Percentiles rank a stretch among this genome's conserved stretches.
Conservation (phyloP, 495 filamentous ascomycete genomes). For the Aspergillus sclerotiicarbonarius region DNA sequence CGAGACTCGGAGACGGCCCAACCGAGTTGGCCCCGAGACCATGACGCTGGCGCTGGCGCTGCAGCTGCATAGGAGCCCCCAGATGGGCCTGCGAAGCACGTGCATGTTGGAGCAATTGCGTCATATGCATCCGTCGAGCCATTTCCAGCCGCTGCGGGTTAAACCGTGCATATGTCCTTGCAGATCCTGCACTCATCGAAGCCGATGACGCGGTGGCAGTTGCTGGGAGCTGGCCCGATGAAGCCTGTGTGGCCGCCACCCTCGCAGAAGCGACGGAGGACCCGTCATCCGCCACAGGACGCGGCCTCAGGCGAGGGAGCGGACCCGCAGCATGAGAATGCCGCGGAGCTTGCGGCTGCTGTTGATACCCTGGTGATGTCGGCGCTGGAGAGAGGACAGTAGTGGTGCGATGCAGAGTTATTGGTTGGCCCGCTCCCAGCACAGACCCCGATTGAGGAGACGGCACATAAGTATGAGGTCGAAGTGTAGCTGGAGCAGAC, state of each 20-base stretch:
- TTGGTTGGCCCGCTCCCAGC: not conserved
- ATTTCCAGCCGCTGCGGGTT: not conserved
- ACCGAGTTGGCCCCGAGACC: not conserved
- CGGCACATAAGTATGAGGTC: not conserved
- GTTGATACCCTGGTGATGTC: no score
- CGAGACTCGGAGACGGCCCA: constrained; percentile 9
- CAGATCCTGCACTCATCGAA: not conserved
- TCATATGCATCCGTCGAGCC: not conserved
- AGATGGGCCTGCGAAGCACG: not conserved
- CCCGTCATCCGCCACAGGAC: not conserved
- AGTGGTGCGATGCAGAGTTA: not conserved
- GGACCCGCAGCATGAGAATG: not conserved
- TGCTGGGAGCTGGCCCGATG: not conserved
- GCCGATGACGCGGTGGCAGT: not conserved
- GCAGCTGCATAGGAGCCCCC: not conserved
- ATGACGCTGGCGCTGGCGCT: not conserved
- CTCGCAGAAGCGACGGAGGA: not conserved
- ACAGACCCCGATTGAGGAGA: not conserved
- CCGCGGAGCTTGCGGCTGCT: not conserved
- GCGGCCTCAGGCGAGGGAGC: not conserved
- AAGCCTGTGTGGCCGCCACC: not conserved
- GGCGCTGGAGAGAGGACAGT: no score
- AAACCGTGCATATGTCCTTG: not conserved
- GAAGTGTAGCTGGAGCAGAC: not conserved
- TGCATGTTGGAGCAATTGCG: not conserved